Evolutionary conservation across 768 basidiomycete genomes (phyloP).

Genomic region (Hygrocybe punicea): DNA sequence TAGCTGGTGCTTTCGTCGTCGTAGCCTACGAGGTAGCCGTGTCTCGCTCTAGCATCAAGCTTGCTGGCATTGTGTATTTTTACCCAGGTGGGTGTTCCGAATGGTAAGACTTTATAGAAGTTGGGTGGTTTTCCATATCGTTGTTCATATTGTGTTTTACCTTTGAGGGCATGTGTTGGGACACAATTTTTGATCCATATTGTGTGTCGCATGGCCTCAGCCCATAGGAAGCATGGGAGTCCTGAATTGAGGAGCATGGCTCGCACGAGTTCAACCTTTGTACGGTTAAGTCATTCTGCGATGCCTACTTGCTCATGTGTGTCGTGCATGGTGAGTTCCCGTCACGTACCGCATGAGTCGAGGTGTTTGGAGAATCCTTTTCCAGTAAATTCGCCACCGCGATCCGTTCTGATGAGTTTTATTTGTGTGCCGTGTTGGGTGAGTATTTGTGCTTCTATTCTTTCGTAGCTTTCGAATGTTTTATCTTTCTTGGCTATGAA

Average conservation of each 20-base stretch:
- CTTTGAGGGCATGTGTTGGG: constrained; percentile 16
- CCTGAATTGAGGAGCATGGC: constrained; percentile 17
- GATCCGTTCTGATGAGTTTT: constrained; percentile 19
- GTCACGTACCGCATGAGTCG: constrained; percentile 16
- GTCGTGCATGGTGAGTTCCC: constrained; percentile 21
- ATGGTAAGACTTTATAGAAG: constrained; percentile 17
- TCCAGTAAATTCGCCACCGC: constrained; percentile 26
- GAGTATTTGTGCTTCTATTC: constrained; percentile 23
- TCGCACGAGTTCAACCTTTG: constrained; percentile 15
- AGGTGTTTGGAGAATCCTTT: constrained; percentile 18
- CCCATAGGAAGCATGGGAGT: constrained; percentile 26
- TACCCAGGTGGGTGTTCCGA: constrained; percentile 10
- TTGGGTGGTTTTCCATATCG: constrained; percentile 24
- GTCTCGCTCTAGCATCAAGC: not conserved
- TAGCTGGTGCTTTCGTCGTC: not conserved
- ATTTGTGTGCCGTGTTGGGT: constrained; percentile 18
- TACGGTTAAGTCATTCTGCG: constrained; percentile 26
- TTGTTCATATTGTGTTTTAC: constrained; percentile 26
- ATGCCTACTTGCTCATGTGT: constrained; percentile 26
- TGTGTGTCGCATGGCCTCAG: constrained; percentile 18
- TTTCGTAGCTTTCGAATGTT: constrained; percentile 18
- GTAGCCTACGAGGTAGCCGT: not conserved
- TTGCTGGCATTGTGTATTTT: not conserved
- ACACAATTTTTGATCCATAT: constrained; percentile 22
- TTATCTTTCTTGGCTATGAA: constrained; percentile 21